Conservation (phyloP, 2,329 filamentous ascomycete species). For the Alternaria atra region DNA sequence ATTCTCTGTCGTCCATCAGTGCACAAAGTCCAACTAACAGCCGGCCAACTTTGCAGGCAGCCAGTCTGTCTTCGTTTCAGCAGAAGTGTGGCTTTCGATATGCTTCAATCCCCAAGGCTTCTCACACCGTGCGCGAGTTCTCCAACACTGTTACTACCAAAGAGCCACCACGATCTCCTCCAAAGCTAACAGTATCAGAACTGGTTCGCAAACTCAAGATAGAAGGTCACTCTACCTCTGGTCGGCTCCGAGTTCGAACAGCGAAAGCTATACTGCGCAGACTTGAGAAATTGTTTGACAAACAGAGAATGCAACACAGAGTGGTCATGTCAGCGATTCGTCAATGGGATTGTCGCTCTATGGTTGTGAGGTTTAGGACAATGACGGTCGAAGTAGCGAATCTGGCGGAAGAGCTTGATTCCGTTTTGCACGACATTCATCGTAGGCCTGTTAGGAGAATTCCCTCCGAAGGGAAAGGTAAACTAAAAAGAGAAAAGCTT, state of each 20-base stretch:
- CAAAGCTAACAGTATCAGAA: conserved; percentile 3
- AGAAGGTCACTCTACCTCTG: neutral
- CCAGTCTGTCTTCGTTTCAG: neutral
- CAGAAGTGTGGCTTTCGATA: neutral
- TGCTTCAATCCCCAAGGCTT: neutral
- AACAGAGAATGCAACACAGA: neutral
- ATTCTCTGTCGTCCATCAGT: neutral
- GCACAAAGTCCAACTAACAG: neutral
- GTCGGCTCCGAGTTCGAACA: conserved; percentile 8
- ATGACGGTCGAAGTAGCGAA: neutral
- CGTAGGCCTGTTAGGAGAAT: neutral
- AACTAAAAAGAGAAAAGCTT: neutral
- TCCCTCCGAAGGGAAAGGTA: neutral
- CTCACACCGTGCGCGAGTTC: neutral
- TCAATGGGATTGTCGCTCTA: neutral
- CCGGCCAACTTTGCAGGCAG: neutral
- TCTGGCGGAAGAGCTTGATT: neutral
- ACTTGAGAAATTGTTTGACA: neutral
- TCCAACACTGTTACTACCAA: neutral
- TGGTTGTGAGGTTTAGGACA: neutral
- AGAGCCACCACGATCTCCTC: neutral
- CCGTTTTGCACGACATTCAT: neutral
- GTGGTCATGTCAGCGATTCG: neutral
- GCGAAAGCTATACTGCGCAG: conserved; percentile 8
- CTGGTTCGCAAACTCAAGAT: conserved; percentile 1